These are phyloP conservation scores for Pelargonium exstipulatum DNA, from an alignment of 441 rosid genomes.

Conservation along the genomic window DNA sequence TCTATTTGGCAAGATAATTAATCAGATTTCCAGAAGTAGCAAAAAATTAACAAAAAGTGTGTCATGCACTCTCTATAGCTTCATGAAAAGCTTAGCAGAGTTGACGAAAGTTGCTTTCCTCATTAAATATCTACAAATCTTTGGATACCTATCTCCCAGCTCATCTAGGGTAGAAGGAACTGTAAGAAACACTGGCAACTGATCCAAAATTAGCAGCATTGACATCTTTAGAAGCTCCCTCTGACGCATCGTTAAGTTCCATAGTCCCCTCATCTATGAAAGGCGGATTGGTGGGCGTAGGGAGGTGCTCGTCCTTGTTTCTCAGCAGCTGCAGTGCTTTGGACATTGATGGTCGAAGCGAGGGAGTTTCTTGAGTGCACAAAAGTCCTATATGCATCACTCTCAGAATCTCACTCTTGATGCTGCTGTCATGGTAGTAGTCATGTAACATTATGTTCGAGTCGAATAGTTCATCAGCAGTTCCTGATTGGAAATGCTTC, in stretches of 20 bases:
- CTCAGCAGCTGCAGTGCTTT: slow-evolving; percentile 63
- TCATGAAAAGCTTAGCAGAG: no score
- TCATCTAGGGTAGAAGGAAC: slow-evolving; percentile 9
- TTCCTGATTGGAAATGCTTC: slow-evolving; percentile 67
- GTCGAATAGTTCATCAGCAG: slow-evolving; percentile 60
- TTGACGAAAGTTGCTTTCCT: no score
- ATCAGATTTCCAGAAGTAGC: no score
- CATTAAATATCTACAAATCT: no score
- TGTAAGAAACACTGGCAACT: neutral
- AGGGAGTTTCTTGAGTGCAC: slow-evolving; percentile 70
- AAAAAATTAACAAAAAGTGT: no score
- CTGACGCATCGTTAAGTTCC: slow-evolving; percentile 55
- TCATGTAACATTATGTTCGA: slow-evolving; percentile 50
- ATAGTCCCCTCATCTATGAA: slow-evolving; percentile 74
- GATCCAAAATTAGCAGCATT: slow-evolving; percentile 27
- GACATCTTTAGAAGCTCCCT: slow-evolving; percentile 38
- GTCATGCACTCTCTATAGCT: no score
- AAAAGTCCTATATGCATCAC: slow-evolving; percentile 72
- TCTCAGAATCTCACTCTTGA: slow-evolving; percentile 48
- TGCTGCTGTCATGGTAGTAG: slow-evolving; percentile 29
- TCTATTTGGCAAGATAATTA: no score
- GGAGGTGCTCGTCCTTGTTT: slow-evolving; percentile 58
- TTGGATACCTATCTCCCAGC: neutral
- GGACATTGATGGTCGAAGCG: slow-evolving; percentile 71
- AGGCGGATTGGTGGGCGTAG: slow-evolving; percentile 71